These are phyloP conservation scores for Leccinum colubrinum DNA, from an alignment of 1,284 basidiomycete genomes.

Conservation along the genomic window DNA sequence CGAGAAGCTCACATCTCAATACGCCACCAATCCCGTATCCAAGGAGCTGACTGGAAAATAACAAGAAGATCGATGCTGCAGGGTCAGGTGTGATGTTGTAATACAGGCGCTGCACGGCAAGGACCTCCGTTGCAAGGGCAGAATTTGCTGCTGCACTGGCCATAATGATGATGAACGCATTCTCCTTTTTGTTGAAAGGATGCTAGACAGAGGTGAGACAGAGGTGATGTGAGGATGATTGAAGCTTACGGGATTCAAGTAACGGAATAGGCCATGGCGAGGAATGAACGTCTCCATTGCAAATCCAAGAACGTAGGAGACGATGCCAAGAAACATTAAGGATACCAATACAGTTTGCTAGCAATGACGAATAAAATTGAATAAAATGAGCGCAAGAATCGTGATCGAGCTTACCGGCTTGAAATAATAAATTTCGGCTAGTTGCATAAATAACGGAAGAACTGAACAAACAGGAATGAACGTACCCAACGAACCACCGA, in stretches of 20 bases:
- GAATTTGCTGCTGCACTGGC: slow-evolving; percentile 60
- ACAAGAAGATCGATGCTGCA: slow-evolving; percentile 53
- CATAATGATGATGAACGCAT: slow-evolving; percentile 68
- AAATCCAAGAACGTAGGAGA: slow-evolving; percentile 41
- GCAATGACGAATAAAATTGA: slow-evolving; percentile 47
- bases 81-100: slow-evolving; percentile 57
- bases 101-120: slow-evolving; percentile 57
- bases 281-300: slow-evolving; percentile 47
- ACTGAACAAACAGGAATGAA: neutral
- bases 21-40: slow-evolving; percentile 62
- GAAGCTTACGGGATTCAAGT: slow-evolving; percentile 52
- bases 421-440: slow-evolving; percentile 60
- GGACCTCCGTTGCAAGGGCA: slow-evolving; percentile 66
- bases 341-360: no score
- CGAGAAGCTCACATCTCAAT: slow-evolving; percentile 40
- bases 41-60: slow-evolving; percentile 62
- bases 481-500: slow-evolving; percentile 47
- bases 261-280: slow-evolving; percentile 44
- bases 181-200: slow-evolving; percentile 48
- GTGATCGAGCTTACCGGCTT: no score
- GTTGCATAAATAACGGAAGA: neutral
- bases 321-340: slow-evolving; percentile 49
- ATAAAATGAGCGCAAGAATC: no score
- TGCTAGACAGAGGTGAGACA: slow-evolving; percentile 28
- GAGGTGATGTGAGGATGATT: slow-evolving; percentile 13